A percentile compares a stretch with the other conserved stretches of the same genome.
These are phyloP conservation scores for Cercospora canescens DNA, from an alignment of 2,329 filamentous ascomycete genomes.

Conservation along the genomic window DNA sequence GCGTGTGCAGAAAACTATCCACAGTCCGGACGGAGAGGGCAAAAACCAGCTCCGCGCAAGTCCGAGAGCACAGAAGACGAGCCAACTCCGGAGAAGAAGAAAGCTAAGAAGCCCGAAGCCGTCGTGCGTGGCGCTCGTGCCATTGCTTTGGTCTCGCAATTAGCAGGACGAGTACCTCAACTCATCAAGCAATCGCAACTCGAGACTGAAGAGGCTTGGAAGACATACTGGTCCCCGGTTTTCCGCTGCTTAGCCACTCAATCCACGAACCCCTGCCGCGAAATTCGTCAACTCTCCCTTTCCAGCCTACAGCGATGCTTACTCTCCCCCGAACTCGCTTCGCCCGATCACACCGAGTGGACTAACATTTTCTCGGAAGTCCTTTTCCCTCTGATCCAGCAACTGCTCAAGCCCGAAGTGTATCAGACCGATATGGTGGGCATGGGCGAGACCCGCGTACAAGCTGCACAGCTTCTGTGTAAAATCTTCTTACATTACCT, in stretches of 20 bases:
- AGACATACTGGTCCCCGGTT: constrained; percentile 95
- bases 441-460: constrained; percentile 93
- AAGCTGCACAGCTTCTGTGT: constrained; percentile 86
- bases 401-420: constrained; percentile 89
- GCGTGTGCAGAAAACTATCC: constrained; percentile 43
- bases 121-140: constrained; percentile 79
- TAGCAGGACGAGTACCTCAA: constrained; percentile 78
- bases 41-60: constrained; percentile 38
- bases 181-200: constrained; percentile 93
- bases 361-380: constrained; percentile 93
- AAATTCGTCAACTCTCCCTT: constrained; percentile 87
- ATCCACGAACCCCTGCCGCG: constrained; percentile 90
- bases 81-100: constrained; percentile 25
- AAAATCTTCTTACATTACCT: constrained; percentile 96
- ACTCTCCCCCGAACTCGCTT: constrained; percentile 79
- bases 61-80: constrained; percentile 26
- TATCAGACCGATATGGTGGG: constrained; percentile 87
- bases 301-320: constrained; percentile 82
- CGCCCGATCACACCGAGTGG: constrained; percentile 80
- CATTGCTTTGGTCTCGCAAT: constrained; percentile 75
- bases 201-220: constrained; percentile 76
- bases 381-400: constrained; percentile 84
- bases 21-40: constrained; percentile 44
- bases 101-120: constrained; percentile 64
- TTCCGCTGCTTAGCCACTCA: constrained; percentile 86